These are phyloP conservation scores for Penicillium fuscoglaucum DNA, from an alignment of 2,329 filamentous ascomycete genomes.

Conservation along the genomic window DNA sequence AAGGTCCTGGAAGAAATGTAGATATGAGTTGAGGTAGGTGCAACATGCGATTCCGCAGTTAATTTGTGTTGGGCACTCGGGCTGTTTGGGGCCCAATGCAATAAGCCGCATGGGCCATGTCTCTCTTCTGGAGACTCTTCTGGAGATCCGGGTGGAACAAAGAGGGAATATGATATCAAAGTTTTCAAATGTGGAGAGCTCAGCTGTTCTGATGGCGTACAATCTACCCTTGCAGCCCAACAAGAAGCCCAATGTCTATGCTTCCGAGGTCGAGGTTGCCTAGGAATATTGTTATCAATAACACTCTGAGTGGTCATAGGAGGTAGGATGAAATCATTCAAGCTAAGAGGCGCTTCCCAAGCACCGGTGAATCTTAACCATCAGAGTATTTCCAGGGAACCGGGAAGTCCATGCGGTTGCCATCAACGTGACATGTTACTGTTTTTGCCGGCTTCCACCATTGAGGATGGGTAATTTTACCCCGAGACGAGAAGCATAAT, in stretches of 20 bases:
- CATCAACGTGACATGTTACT: conserved; percentile 3
- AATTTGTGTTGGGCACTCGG: conserved; percentile 16
- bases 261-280: not conserved
- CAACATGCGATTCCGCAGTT: conserved; percentile 10
- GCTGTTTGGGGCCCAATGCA: conserved; percentile 26
- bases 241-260: conserved; percentile 22
- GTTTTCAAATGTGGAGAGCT: not conserved
- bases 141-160: not conserved
- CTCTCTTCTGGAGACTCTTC: conserved; percentile 11
- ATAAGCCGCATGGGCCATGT: conserved; percentile 24
- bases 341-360: conserved; percentile 10
- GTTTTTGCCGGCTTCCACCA: conserved; percentile 1
- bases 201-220: not conserved
- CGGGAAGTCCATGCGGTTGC: conserved; percentile 16
- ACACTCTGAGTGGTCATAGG: not conserved
- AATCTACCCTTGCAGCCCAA: conserved; percentile 23
- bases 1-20: conserved; percentile 5
- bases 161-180: not conserved
- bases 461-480: conserved; percentile 20
- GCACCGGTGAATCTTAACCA: conserved; percentile 10
- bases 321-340: conserved; percentile 10
- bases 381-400: conserved; percentile 6
- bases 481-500: conserved; percentile 36
- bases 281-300: conserved; percentile 5
- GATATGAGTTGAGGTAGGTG: conserved; percentile 20